phyloP scores from a whole-genome alignment of 2,329 filamentous ascomycete genomes.

The Calonectria pseudoturangicola region DNA sequence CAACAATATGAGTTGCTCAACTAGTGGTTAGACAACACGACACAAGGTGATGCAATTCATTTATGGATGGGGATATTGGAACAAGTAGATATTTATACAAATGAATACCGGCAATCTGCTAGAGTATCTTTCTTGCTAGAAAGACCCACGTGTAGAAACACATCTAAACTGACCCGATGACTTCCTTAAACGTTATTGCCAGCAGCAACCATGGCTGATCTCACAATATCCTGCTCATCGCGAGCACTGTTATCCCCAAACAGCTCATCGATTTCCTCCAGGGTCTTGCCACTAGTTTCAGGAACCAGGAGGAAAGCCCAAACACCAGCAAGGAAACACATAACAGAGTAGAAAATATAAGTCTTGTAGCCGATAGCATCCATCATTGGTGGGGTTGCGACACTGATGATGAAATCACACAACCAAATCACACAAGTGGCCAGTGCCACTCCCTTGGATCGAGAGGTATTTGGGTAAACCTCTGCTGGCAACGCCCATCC shows the following conservation, averaged over 20 bases:
- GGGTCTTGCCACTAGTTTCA: background rate
- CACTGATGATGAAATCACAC: constrained; percentile 55
- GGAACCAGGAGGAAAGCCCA: constrained; percentile 14
- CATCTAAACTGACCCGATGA: no score
- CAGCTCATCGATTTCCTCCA: constrained; percentile 16
- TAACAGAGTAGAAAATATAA: constrained; percentile 5
- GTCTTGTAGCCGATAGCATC: constrained; percentile 64
- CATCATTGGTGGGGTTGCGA: constrained; percentile 37
- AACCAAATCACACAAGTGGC: constrained; percentile 62
- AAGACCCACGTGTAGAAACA: no score
- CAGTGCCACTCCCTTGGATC: constrained; percentile 63
- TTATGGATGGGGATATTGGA: no score
- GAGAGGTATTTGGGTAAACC: constrained; percentile 62
- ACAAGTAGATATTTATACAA: no score
- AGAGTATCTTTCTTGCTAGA: no score
- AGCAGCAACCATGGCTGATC: background rate
- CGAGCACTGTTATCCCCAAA: background rate
- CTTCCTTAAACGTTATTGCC: background rate
- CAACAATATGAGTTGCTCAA: no score
- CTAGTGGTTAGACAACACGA: no score
- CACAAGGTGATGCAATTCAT: no score
- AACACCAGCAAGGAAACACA: constrained; percentile 11
- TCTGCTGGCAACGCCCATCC: constrained; percentile 66
- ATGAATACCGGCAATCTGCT: no score
- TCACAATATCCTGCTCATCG: constrained; percentile 6